Conservation (phyloP, 371 early-diverging fungal species). For the Lichtheimia ramosa region DNA sequence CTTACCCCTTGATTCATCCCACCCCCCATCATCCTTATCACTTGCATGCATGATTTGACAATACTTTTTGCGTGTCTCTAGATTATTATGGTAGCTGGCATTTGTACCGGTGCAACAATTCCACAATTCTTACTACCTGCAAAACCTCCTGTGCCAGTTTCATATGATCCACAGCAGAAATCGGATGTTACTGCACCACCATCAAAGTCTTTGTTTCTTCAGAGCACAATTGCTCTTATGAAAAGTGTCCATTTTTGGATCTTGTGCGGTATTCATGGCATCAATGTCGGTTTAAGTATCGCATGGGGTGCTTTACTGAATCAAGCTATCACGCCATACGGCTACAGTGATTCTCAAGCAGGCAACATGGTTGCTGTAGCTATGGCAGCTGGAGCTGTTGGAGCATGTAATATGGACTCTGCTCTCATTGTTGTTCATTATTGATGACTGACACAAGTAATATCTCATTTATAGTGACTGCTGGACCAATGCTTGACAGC, state of each 20-base stretch:
- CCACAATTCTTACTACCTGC: conserved; percentile 50
- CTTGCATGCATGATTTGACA: no score
- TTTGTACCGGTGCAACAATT: conserved; percentile 42
- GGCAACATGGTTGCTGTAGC: conserved; percentile 61
- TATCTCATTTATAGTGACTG: conserved; percentile 23
- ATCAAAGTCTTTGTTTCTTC: conserved; percentile 30
- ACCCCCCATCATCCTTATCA: no score
- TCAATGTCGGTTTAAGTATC: conserved; percentile 65
- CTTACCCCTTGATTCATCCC: no score
- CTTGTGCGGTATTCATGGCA: conserved; percentile 53
- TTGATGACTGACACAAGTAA: not conserved
- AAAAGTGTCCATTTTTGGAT: conserved; percentile 57
- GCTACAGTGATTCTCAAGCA: conserved; percentile 57
- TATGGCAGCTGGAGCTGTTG: conserved; percentile 54
- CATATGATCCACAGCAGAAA: conserved; percentile 7
- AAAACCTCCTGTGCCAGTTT: conserved; percentile 51
- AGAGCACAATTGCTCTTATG: conserved; percentile 46
- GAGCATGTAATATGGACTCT: conserved; percentile 35
- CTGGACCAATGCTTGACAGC: conserved; percentile 54
- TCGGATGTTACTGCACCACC: not conserved
- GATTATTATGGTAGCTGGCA: conserved; percentile 49
- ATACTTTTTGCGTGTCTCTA: conserved; percentile 10
- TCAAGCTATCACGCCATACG: conserved; percentile 64
- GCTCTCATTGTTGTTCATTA: not conserved
- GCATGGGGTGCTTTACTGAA: conserved; percentile 63